Base-by-base conservation (phyloP, 139 green algal species). In the Chlorella sp. region DNA sequence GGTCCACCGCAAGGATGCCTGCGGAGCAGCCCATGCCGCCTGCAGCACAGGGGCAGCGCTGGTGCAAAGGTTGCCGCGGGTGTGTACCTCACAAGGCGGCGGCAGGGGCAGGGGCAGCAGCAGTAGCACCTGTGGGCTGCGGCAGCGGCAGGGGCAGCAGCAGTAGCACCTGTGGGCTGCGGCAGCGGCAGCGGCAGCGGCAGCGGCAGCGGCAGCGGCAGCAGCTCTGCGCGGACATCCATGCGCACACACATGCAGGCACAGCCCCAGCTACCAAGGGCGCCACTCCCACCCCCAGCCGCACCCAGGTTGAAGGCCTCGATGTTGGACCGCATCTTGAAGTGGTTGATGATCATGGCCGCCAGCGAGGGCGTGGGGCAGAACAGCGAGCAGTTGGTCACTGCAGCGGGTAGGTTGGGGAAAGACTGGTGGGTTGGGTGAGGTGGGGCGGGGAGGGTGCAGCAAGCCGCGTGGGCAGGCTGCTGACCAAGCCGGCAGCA, bases 261-360 rank as follows among this genome's bases (percentile, higher is more conserved):
- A 17, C 47, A 26, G 38, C 38, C 70, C n/a, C n/a, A n/a, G n/a
- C n/a, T n/a, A n/a, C n/a, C n/a, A n/a, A n/a, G n/a, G n/a, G n/a
- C n/a, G n/a, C n/a, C n/a, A n/a, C n/a, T n/a, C 9, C 20, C 74
- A 18, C n/a, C 34, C 5, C 51, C 38, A 16, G 18, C 23, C 76
- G 21, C 76, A 82, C 76, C 82, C 64, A 96, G 88, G 79, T 94
- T 96, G 90, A 93, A 97, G 5, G 89, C 88, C 30, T 94, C 83
- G n/a, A 98, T 79, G 86, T 95, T 89, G 70, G 80, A 87, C 11
- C 91, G 78, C 92, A 97, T 95, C 60, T 94, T 93, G 87, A 96
- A 98, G 83, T 97, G 89, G 89, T 98, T 96, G 60, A 98, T 84
- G 21, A 97, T 89, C 94, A 96, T 96, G 55, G 94, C 92, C 0